Percentiles rank a stretch among this genome's conserved stretches.
Conservation (phyloP, 352 stramenopile genomes). For the Phytophthora constricta region DNA sequence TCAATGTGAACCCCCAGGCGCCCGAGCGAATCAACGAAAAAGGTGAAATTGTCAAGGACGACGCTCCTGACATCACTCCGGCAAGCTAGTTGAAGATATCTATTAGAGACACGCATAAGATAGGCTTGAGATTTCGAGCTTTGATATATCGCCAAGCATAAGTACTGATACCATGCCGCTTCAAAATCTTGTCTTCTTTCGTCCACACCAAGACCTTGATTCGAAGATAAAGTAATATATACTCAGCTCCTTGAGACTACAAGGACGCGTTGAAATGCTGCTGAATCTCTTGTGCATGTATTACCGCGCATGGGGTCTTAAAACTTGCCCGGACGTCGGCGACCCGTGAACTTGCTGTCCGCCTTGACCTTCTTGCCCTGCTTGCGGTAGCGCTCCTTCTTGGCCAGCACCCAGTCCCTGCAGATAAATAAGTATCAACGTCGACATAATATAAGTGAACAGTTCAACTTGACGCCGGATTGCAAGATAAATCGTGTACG, state of each 20-base stretch:
- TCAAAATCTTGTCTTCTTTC: too few species aligned
- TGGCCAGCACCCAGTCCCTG: slow-evolving; percentile 96
- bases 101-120: slow-evolving; percentile 25
- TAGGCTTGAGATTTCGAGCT: slow-evolving; percentile 9
- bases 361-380: slow-evolving; percentile 97
- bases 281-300: slow-evolving; percentile 23
- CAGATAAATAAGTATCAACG: slow-evolving; percentile 33
- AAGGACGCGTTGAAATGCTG: slow-evolving; percentile 6
- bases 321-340: slow-evolving; percentile 95
- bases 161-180: too few species aligned
- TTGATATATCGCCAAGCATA: slow-evolving; percentile 14
- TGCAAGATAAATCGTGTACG: background rate
- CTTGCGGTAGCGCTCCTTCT: slow-evolving; percentile 98
- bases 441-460: background rate
- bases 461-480: background rate
- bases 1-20: slow-evolving; percentile 91
- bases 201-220: slow-evolving; percentile 29
- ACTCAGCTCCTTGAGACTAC: slow-evolving; percentile 30
- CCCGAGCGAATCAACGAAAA: slow-evolving; percentile 87
- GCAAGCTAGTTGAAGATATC: slow-evolving; percentile 27
- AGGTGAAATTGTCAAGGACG: slow-evolving; percentile 76
- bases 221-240: slow-evolving; percentile 64
- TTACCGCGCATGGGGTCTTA: slow-evolving; percentile 57
- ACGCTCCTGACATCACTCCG: slow-evolving; percentile 26
- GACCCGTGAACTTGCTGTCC: slow-evolving; percentile 99